Evolutionary conservation across 345 rosid species (phyloP).

Genomic region (Mercurialis annua): DNA sequence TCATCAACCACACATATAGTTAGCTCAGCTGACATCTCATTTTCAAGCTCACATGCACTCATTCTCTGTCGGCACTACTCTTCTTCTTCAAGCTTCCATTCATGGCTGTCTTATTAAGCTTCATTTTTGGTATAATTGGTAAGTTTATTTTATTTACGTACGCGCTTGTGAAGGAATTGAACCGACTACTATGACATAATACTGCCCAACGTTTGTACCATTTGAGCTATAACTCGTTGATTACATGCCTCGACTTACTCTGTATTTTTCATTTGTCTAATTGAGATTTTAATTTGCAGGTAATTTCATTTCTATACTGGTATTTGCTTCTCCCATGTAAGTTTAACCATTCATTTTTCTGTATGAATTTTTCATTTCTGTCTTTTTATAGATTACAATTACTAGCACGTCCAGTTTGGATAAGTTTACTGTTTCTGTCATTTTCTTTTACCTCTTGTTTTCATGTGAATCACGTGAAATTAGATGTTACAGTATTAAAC

Average conservation of each 20-base stretch:
- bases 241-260: neutral
- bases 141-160: neutral
- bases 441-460: no score
- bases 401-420: no score
- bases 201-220: no score
- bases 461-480: no score
- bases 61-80: neutral
- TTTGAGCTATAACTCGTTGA: neutral
- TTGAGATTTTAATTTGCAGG: no score
- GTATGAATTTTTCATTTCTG: no score
- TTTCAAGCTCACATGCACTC: neutral
- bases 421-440: no score
- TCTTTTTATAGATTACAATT: no score
- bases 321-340: constrained; percentile 58
- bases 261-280: no score
- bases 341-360: constrained; percentile 20
- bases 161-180: no score
- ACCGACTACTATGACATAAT: no score
- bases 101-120: constrained; percentile 44
- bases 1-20: neutral
- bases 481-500: no score
- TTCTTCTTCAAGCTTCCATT: constrained; percentile 11
- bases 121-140: constrained; percentile 56
- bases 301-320: constrained; percentile 47
- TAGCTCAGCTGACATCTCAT: neutral